Evolutionary conservation across 768 basidiomycete genomes (phyloP).

Genomic region (Lactarius deliciosus): DNA sequence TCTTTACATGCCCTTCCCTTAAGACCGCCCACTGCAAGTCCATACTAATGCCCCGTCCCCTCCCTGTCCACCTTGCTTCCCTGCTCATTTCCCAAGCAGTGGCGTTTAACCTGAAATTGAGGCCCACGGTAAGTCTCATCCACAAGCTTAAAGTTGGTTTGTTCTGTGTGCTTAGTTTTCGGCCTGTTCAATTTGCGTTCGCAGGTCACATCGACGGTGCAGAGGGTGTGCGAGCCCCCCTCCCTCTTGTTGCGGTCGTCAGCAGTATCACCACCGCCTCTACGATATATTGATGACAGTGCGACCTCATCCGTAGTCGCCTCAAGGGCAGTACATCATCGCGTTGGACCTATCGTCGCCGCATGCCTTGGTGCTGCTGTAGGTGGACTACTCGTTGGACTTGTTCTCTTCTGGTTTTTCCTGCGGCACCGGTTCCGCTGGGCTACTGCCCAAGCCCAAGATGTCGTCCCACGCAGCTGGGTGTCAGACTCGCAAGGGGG

Average conservation of each 20-base stretch:
- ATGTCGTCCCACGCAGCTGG: constrained; percentile 12
- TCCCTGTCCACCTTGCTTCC: neutral
- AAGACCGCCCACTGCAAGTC: neutral
- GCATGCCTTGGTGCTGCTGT: constrained; percentile 11
- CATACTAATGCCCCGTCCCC: constrained; percentile 8
- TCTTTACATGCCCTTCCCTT: neutral
- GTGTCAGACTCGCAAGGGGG: neutral
- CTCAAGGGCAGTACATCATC: neutral
- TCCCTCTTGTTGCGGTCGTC: neutral
- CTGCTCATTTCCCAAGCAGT: constrained; percentile 16
- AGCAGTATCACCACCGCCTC: neutral
- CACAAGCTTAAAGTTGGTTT: neutral
- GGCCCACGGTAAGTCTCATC: constrained; percentile 4
- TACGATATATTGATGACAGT: neutral
- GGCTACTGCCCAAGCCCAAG: neutral
- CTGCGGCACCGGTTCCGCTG: constrained; percentile 9
- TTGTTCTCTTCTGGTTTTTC: constrained; percentile 18
- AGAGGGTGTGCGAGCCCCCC: neutral
- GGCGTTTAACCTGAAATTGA: constrained; percentile 10
- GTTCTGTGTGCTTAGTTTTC: neutral
- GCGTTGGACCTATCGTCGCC: constrained; percentile 4
- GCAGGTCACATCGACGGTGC: constrained; percentile 7
- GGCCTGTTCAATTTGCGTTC: too few species aligned
- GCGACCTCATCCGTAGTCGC: neutral
- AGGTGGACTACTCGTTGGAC: constrained; percentile 9